phyloP scores from a whole-genome alignment of 2,329 filamentous ascomycete species.

The Sporothrix globosa region DNA sequence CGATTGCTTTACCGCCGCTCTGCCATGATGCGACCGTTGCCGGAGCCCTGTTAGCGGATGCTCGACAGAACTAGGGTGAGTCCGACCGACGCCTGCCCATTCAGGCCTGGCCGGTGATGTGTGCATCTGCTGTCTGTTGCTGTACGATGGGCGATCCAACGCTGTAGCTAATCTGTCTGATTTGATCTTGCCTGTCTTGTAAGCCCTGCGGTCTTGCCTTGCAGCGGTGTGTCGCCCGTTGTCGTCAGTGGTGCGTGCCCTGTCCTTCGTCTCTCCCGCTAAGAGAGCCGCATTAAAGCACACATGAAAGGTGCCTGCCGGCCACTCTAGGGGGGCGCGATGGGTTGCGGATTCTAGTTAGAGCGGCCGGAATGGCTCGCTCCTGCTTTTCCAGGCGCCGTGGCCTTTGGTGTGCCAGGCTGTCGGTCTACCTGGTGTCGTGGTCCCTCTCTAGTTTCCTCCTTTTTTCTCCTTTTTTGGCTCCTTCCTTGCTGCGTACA shows the following conservation, averaged over 20 bases:
- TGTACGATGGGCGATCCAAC: neutral
- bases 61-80: constrained; percentile 25
- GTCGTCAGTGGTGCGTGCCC: neutral
- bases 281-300: neutral
- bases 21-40: constrained; percentile 4
- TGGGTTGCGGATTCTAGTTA: constrained; percentile 27
- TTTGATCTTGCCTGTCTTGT: neutral
- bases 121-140: constrained; percentile 6
- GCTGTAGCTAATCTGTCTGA: neutral
- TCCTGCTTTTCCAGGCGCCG: constrained; percentile 17
- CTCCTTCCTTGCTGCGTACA: neutral
- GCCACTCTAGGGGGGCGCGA: constrained; percentile 25
- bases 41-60: constrained; percentile 24
- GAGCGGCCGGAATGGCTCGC: constrained; percentile 26
- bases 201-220: neutral
- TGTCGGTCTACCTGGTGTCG: neutral
- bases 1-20: constrained; percentile 22
- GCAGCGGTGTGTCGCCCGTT: constrained; percentile 23
- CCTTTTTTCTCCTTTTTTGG: neutral
- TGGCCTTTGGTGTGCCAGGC: constrained; percentile 2
- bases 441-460: neutral
- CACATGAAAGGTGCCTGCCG: constrained; percentile 22
- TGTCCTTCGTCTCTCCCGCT: neutral
- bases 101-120: constrained; percentile 6
- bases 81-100: constrained; percentile 23